Evolutionary conservation across 2,329 filamentous ascomycete species (phyloP).

Genomic region (Talaromyces atroroseus): DNA sequence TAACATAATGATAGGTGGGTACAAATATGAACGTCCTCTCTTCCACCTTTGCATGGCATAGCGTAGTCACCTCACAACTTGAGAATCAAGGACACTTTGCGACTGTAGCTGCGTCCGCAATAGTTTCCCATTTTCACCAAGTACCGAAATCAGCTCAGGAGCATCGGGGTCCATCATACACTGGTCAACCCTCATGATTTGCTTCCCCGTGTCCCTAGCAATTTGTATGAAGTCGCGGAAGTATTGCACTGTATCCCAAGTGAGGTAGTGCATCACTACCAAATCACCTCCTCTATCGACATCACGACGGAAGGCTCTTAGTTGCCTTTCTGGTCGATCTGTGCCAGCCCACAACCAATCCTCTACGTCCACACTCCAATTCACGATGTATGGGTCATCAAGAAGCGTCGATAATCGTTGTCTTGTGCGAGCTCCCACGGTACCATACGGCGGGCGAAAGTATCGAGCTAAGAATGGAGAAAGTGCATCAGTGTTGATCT

Average conservation of each 20-base stretch:
- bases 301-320: constrained; percentile 60
- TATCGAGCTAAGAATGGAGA: constrained; percentile 41
- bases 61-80: neutral
- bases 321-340: constrained; percentile 59
- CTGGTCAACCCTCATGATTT: constrained; percentile 62
- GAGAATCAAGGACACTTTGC: neutral
- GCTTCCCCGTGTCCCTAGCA: constrained; percentile 59
- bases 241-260: constrained; percentile 59
- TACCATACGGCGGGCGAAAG: constrained; percentile 66
- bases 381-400: constrained; percentile 54
- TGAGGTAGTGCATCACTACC: constrained; percentile 66
- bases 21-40: neutral
- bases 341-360: constrained; percentile 64
- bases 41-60: neutral
- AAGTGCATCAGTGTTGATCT: constrained; percentile 19
- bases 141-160: constrained; percentile 26
- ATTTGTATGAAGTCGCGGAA: constrained; percentile 60
- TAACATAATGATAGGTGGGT: neutral
- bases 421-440: constrained; percentile 61
- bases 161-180: constrained; percentile 59
- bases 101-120: neutral
- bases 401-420: constrained; percentile 53
- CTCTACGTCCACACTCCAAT: constrained; percentile 66
- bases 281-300: constrained; percentile 58
- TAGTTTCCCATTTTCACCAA: neutral